Conservation (phyloP, 2,329 filamentous ascomycete species). For the Pyrenophora tritici-repentis region DNA sequence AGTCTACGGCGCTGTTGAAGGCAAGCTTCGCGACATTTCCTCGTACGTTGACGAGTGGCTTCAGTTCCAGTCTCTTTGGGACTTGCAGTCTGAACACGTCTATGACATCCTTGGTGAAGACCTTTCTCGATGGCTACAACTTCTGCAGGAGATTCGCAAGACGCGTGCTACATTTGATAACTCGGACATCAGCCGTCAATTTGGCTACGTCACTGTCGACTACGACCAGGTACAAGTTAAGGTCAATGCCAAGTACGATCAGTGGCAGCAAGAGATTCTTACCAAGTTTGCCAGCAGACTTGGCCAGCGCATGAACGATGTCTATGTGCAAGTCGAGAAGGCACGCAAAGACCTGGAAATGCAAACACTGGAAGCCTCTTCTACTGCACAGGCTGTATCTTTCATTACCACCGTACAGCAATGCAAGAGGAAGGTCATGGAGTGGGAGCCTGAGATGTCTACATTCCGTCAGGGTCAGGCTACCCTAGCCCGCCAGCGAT, state of each 20-base stretch:
- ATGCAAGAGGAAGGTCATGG: slow-evolving; percentile 89
- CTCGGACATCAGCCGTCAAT: slow-evolving; percentile 87
- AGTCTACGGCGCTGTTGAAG: slow-evolving; percentile 83
- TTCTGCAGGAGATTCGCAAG: slow-evolving; percentile 96
- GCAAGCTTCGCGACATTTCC: slow-evolving; percentile 77
- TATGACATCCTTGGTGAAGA: slow-evolving; percentile 92
- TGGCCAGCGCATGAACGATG: slow-evolving; percentile 86
- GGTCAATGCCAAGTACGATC: slow-evolving; percentile 98
- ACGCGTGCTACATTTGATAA: slow-evolving; percentile 96
- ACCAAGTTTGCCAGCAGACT: slow-evolving; percentile 90
- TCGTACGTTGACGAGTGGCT: slow-evolving; percentile 96
- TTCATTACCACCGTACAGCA: slow-evolving; percentile 98
- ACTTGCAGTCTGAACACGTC: slow-evolving; percentile 93
- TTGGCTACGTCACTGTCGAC: slow-evolving; percentile 93
- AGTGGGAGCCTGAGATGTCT: slow-evolving; percentile 95
- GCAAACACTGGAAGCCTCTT: slow-evolving; percentile 90
- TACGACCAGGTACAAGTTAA: slow-evolving; percentile 99
- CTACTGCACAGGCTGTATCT: slow-evolving; percentile 93
- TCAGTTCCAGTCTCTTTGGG: slow-evolving; percentile 98
- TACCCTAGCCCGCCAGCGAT: slow-evolving; percentile 86
- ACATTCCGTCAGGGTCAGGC: slow-evolving; percentile 95
- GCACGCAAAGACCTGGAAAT: slow-evolving; percentile 87
- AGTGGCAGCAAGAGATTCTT: slow-evolving; percentile 98
- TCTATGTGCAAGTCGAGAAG: slow-evolving; percentile 89
- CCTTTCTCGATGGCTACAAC: slow-evolving; percentile 87